Conservation (phyloP, 768 basidiomycete genomes). For the Leucosporidium scottii region DNA sequence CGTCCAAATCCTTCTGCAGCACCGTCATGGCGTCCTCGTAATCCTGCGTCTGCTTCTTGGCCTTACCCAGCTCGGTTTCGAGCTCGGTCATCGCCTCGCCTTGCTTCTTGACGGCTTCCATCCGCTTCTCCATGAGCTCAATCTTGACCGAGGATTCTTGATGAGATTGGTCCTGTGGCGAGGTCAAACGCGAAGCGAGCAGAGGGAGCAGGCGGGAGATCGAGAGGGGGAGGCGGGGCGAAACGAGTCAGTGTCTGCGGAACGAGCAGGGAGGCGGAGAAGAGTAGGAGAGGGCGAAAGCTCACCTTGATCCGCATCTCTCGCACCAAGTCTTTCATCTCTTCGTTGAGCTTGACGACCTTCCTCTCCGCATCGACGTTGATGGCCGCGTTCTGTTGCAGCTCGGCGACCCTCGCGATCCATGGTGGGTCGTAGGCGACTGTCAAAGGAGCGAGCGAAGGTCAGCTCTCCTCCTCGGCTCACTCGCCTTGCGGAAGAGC, state of each 20-base stretch:
- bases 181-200: neutral
- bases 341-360: conserved; percentile 74
- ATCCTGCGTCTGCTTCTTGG: conserved; percentile 76
- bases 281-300: too few species aligned
- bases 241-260: too few species aligned
- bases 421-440: conserved; percentile 66
- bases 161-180: conserved; percentile 69
- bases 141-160: conserved; percentile 89
- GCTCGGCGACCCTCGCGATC: conserved; percentile 69
- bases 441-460: neutral
- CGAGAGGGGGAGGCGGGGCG: neutral
- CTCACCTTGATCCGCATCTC: conserved; percentile 58
- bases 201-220: neutral
- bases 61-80: conserved; percentile 69
- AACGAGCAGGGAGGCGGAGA: too few species aligned
- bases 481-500: neutral
- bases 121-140: conserved; percentile 85
- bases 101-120: conserved; percentile 78
- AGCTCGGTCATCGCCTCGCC: conserved; percentile 74
- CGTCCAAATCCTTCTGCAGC: conserved; percentile 78
- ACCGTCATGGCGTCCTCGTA: conserved; percentile 93
- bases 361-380: conserved; percentile 90
- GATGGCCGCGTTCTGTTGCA: conserved; percentile 72
- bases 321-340: conserved; percentile 78
- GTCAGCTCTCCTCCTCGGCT: neutral